phyloP scores from a whole-genome alignment of 352 stramenopile species.

The Blastocystis sp. region DNA sequence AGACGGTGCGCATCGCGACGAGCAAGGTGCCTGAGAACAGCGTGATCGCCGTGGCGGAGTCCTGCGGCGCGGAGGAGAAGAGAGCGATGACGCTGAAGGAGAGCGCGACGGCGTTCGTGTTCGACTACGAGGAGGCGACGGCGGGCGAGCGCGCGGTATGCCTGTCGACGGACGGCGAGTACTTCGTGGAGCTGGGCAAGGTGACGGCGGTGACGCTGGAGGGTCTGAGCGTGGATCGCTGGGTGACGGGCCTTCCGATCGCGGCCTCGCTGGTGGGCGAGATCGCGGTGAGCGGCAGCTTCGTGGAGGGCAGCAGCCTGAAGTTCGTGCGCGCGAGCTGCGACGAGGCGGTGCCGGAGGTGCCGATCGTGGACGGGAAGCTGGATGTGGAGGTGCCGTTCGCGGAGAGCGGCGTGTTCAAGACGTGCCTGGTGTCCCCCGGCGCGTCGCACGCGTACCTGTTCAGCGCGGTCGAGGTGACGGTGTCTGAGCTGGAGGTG shows the following conservation, averaged over 20 bases:
- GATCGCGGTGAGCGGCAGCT: neutral
- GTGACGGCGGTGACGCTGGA: neutral
- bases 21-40: conserved; percentile 4
- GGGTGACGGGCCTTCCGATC: conserved; percentile 19
- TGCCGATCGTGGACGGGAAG: neutral
- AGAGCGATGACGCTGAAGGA: neutral
- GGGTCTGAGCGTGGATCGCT: neutral
- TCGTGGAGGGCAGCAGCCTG: conserved; percentile 14
- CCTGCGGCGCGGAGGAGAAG: conserved; percentile 21
- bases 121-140: neutral
- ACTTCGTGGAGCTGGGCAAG: conserved; percentile 24
- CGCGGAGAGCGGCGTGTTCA: conserved; percentile 24
- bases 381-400: conserved; percentile 27
- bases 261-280: neutral
- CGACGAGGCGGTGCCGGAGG: conserved; percentile 20
- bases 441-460: conserved; percentile 34
- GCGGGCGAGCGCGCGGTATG: neutral
- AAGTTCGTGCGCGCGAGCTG: conserved; percentile 48
- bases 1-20: conserved; percentile 18
- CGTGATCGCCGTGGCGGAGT: neutral
- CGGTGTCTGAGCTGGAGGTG: neutral
- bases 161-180: neutral
- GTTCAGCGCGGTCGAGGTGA: conserved; percentile 11
- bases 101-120: conserved; percentile 16
- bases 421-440: conserved; percentile 41